Base-by-base conservation (phyloP, 208 protist genomes). In the Trypanosoma theileri region DNA sequence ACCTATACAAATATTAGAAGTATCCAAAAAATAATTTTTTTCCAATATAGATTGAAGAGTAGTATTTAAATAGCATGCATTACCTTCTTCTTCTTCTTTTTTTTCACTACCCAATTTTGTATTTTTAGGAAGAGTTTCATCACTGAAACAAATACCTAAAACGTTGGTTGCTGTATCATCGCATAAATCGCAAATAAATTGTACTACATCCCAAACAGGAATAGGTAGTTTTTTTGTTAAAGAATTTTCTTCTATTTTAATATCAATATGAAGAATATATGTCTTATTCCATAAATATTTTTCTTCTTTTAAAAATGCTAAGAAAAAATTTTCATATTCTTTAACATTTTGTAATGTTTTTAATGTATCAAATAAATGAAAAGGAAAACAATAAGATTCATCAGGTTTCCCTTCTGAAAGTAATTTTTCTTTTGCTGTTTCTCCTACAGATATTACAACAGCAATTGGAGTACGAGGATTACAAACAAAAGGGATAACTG, bases 391-490 rank as follows among this genome's bases (percentile, higher is more conserved):
- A 35, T 81, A 65, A 7, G 44, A 71, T 57, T 80, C 73, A 77
- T 91, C 59, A 8, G 62, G 19, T 46, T 66, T 44, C 3, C 72
- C 46, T 21, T 77, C 63, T 46, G 76, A 80, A 16, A 66, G 40
- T 48, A 85, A 48, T 59, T 63, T 79, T 44, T 77, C 46, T 51
- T 71, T 86, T 9, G 88, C 82, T 31, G 71, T 72, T 1, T 90
- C 75, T 1, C 89, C 89, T n/a, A 91, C 55, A 21, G 89, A 89
- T 31, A 92, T 78, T n/a, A 82, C 65, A 31, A 94, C 59, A 50
- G 63, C 73, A 3, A 94, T 46, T 22, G 86, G 82, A 16, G 71
- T 60, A 71, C 72, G 51, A 24, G 77, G 66, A 46, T 75, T 79
- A 75, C 86, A 92, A 24, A 82, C 41, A 66, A 88, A 95, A 12